Evolutionary conservation across 2,329 filamentous ascomycete species (phyloP), one percentile per base, ranked within the genome.

Genomic region (Aspergillus sp.): DNA sequence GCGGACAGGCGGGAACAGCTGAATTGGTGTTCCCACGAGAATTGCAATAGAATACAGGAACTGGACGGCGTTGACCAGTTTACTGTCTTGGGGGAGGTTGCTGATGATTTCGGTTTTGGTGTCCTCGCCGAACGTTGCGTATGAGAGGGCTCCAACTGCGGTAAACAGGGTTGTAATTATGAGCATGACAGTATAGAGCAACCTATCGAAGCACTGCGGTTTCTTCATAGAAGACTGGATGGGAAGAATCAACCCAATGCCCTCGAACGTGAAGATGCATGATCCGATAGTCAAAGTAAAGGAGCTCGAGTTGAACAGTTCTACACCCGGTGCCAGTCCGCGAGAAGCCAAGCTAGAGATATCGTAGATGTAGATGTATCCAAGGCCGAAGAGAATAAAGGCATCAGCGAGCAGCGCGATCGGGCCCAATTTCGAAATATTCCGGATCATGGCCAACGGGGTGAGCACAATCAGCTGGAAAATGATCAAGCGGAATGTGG

Each of bases 221-320:
- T 91, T 82, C 70, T 88, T 89, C 93, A 98, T 98, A 22, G 92
- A 93, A 66, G 93, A 92, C 75, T 98, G 93, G 58, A 98, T 96
- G 0, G 93, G 93, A 61, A 98, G 96, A 73, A 98, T 95, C 52
- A 98, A 84, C 3, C 93, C 93, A 58, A 98, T 96, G 27, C 93
- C 93, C 72, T 98, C 93, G 70, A 97, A 98, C 0, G 93, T 97
- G 77, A 98, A 98, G 72, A 98, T 97, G 30, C 93, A 93, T 0
- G 95, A 98, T 55, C 93, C 93, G 68, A 98, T 97, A 73, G 97
- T 96, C 2, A 98, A 81, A 0, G 93, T 96, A 91, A 95, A 98
- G 72, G 91, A 87, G 60, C 88, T 86, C 33, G 87, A 75, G 79
- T 98, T 98, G 82, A 98, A 97, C 69, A 89, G 83, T 66, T 89